These are phyloP conservation scores for Rhinocladiella similis DNA, from an alignment of 2,329 filamentous ascomycete genomes.

Conservation along the genomic window DNA sequence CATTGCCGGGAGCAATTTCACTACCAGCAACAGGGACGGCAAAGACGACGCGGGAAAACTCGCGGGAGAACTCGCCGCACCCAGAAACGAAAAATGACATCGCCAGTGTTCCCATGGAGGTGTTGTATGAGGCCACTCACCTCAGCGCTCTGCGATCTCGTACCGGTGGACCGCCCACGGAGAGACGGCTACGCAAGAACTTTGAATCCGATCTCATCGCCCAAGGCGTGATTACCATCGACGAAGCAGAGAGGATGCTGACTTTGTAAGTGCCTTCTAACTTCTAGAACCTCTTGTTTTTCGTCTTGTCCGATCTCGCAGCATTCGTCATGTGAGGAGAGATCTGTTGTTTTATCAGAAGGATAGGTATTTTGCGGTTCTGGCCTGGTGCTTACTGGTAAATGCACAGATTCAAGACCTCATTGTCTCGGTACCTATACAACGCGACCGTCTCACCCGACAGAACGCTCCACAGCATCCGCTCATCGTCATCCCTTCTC, in stretches of 20 bases:
- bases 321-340: no score
- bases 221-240: constrained; percentile 23
- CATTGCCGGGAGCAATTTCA: no score
- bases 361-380: neutral
- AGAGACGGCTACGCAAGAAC: constrained; percentile 25
- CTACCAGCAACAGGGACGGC: constrained; percentile 10
- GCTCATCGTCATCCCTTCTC: constrained; percentile 57
- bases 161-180: constrained; percentile 24
- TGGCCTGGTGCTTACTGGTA: neutral
- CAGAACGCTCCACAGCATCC: constrained; percentile 51
- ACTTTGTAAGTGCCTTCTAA: constrained; percentile 2
- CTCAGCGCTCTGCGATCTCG: constrained; percentile 34
- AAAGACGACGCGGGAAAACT: constrained; percentile 29
- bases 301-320: no score
- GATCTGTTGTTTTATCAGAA: no score
- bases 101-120: constrained; percentile 54
- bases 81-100: constrained; percentile 34
- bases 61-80: constrained; percentile 16
- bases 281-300: neutral
- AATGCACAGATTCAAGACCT: constrained; percentile 22
- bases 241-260: constrained; percentile 29
- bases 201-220: constrained; percentile 29
- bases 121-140: constrained; percentile 56
- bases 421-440: constrained; percentile 29
- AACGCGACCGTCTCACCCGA: constrained; percentile 50